Base-by-base conservation (phyloP, 805 yeast genomes). In the Metahyphopichia silvanorum region DNA sequence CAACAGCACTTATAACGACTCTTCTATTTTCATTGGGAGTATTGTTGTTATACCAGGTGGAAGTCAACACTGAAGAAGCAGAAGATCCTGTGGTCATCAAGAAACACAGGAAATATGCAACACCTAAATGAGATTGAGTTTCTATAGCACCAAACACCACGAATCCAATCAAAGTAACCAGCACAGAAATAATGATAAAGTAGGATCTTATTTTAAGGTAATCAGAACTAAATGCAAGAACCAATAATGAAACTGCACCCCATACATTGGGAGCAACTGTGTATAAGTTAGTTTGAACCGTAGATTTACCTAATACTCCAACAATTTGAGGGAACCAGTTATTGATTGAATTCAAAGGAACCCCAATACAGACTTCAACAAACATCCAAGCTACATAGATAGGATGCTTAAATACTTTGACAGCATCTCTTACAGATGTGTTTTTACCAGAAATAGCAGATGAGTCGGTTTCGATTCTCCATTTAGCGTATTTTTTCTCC, bases 11-110 rank as follows among this genome's bases (percentile, higher is more conserved):
- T 26, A 71, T 51, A 14, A 69, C 71, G 8, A 66, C 74, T 35
- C 76, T 61, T 27, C 73, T 52, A 32, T 61, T 63, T 33, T 59
- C 67, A 34, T 68, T 66, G 4, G 75, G 74, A 2, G 67, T 67
- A 36, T 71, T 71, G 46, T 71, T 71, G 33, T 63, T 68, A 40
- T 68, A 71, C 77, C 76, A 71, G 1, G 76, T 66, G 1, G 75
- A 69, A 1, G 71, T 66, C 26, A 71, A 49, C 4, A 71, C 76
- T 3, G 76, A 70, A 2, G 74, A 65, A 8, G 74, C 70, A 4
- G 70, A 56, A 6, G 69, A 62, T 16, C 77, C 76, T 8, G 75
- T 64, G 4, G 73, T 66, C 74, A 71, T 70, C 35, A 68, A 52
- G 48, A 67, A 67, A 38, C 69, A 61, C 2, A 69, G 55, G 42